These are phyloP conservation scores for Pisolithus sp. DNA, from an alignment of 768 basidiomycete genomes.

Conservation along the genomic window DNA sequence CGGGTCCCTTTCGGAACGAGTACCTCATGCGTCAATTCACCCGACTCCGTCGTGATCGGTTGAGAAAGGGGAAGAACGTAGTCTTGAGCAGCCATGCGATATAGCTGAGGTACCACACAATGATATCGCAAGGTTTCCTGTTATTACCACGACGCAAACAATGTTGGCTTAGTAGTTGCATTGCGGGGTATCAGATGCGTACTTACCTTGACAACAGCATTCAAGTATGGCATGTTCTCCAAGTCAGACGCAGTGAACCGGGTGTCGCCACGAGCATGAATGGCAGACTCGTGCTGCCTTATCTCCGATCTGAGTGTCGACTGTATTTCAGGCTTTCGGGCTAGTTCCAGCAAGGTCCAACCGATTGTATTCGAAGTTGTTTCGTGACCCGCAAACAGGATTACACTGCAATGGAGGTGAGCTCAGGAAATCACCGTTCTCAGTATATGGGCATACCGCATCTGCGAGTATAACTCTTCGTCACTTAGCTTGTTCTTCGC, in stretches of 20 bases:
- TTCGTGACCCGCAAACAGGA: slow-evolving; percentile 50
- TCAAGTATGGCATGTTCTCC: slow-evolving; percentile 44
- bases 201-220: slow-evolving; percentile 38
- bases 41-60: slow-evolving; percentile 42
- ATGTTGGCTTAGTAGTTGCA: too few species aligned
- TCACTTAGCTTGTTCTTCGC: slow-evolving; percentile 18
- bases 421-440: not conserved
- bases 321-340: slow-evolving; percentile 53
- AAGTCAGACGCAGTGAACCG: slow-evolving; percentile 38
- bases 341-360: slow-evolving; percentile 61
- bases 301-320: slow-evolving; percentile 57
- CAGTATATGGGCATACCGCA: not conserved
- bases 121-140: slow-evolving; percentile 27
- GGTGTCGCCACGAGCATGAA: slow-evolving; percentile 32
- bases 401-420: slow-evolving; percentile 26
- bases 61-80: slow-evolving; percentile 54
- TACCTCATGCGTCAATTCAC: slow-evolving; percentile 37
- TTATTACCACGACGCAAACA: too few species aligned
- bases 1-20: slow-evolving; percentile 46
- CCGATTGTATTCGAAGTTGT: slow-evolving; percentile 52
- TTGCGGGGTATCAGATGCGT: not conserved
- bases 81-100: slow-evolving; percentile 41
- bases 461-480: slow-evolving; percentile 4
- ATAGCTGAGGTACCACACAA: slow-evolving; percentile 45
- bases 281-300: slow-evolving; percentile 6